Percentiles rank a stretch among this genome's conserved stretches.
Conservation (phyloP, 2,329 filamentous ascomycete species). For the Penicillium hesseltinei region DNA sequence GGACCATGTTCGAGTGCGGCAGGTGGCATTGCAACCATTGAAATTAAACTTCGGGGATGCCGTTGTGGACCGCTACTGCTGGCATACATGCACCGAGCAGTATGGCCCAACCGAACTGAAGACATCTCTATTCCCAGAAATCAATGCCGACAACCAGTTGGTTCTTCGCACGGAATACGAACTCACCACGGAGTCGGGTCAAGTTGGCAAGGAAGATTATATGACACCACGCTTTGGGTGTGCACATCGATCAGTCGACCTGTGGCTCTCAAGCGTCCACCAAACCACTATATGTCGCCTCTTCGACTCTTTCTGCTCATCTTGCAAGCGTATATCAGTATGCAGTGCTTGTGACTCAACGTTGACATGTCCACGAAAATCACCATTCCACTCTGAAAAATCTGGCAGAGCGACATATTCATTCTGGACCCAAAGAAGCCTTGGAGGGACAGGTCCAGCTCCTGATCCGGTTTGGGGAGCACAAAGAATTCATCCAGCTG, state of each 20-base stretch:
- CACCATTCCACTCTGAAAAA: slow-evolving; percentile 28
- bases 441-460: slow-evolving; percentile 27
- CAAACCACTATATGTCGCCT: slow-evolving; percentile 38
- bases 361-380: slow-evolving; percentile 36
- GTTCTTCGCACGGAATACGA: slow-evolving; percentile 39
- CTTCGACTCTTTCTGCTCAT: slow-evolving; percentile 34
- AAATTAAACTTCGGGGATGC: slow-evolving; percentile 29
- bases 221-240: slow-evolving; percentile 43
- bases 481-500: slow-evolving; percentile 40
- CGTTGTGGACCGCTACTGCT: slow-evolving; percentile 35
- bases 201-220: slow-evolving; percentile 38
- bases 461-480: slow-evolving; percentile 36
- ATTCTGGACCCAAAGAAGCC: slow-evolving; percentile 37
- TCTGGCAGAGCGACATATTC: slow-evolving; percentile 32
- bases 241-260: slow-evolving; percentile 40
- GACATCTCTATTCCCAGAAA: slow-evolving; percentile 37
- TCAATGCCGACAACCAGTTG: slow-evolving; percentile 33
- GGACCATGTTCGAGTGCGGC: slow-evolving; percentile 33
- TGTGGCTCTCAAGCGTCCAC: slow-evolving; percentile 42
- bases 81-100: slow-evolving; percentile 38
- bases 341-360: slow-evolving; percentile 37
- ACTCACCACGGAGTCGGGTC: slow-evolving; percentile 33
- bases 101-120: slow-evolving; percentile 37
- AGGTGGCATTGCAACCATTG: slow-evolving; percentile 27
- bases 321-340: slow-evolving; percentile 37